Conservation (phyloP, 2,329 filamentous ascomycete genomes). For the Alternaria brassicicola region DNA sequence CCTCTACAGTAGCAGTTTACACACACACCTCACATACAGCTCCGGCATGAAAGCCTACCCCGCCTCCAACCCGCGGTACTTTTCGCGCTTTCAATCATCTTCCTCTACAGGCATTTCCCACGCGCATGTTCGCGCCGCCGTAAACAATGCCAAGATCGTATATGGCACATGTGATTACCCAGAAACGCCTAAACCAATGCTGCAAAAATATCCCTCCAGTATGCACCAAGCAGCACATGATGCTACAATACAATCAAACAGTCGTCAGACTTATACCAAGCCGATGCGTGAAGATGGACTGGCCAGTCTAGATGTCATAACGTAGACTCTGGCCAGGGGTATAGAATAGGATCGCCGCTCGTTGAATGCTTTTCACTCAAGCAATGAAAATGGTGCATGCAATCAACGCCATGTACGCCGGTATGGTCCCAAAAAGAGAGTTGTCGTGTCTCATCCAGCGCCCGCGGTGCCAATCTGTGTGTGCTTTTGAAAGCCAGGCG, state of each 20-base stretch:
- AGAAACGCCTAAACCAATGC: slow-evolving; percentile 18
- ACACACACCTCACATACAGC: neutral
- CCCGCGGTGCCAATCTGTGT: slow-evolving; percentile 47
- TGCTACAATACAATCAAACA: slow-evolving; percentile 22
- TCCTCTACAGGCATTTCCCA: neutral
- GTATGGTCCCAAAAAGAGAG: slow-evolving; percentile 16
- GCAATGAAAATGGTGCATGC: slow-evolving; percentile 22
- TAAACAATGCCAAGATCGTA: slow-evolving; percentile 16
- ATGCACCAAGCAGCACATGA: neutral
- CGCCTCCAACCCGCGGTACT: neutral
- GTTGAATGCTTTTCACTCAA: slow-evolving; percentile 18
- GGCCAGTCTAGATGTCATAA: slow-evolving; percentile 17
- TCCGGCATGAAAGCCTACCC: neutral
- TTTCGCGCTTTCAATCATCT: neutral
- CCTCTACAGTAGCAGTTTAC: neutral
- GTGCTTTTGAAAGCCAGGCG: slow-evolving; percentile 45
- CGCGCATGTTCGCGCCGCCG: neutral
- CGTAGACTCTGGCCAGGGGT: slow-evolving; percentile 15
- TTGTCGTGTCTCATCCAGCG: slow-evolving; percentile 32
- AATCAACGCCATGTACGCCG: slow-evolving; percentile 34
- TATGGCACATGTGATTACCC: slow-evolving; percentile 21
- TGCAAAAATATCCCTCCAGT: slow-evolving; percentile 5
- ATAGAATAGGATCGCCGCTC: slow-evolving; percentile 21
- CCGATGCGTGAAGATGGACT: slow-evolving; percentile 15
- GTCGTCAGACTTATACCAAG: slow-evolving; percentile 29